Evolutionary conservation across 768 basidiomycete genomes (phyloP).

Genomic region (Collybiopsis luxurians): DNA sequence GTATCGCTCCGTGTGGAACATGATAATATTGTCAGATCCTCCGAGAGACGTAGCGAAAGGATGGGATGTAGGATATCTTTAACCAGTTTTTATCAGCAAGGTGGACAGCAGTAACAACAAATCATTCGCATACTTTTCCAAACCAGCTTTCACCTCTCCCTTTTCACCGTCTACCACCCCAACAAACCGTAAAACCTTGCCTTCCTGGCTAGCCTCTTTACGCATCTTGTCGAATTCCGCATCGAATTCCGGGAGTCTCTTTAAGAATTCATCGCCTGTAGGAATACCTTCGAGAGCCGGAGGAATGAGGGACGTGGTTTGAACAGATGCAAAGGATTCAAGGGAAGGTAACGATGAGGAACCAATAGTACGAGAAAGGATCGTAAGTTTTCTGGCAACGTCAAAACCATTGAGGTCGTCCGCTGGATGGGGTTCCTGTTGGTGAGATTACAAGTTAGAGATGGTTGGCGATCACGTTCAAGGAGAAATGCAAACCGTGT

Average conservation of each 20-base stretch:
- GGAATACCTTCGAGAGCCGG: conserved; percentile 59
- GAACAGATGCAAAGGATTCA: conserved; percentile 80
- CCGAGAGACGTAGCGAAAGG: conserved; percentile 95
- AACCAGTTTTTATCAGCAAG: no score
- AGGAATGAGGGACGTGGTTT: conserved; percentile 86
- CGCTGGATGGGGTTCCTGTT: conserved; percentile 93
- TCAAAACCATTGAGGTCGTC: conserved; percentile 97
- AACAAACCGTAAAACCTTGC: conserved; percentile 89
- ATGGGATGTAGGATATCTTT: conserved; percentile 83
- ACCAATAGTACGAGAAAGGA: conserved; percentile 80
- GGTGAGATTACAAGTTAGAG: not conserved
- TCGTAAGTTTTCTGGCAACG: conserved; percentile 95
- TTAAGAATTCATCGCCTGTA: conserved; percentile 82
- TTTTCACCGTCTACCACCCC: conserved; percentile 85
- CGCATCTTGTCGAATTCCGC: conserved; percentile 72
- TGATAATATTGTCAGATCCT: conserved; percentile 96
- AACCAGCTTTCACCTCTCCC: conserved; percentile 77
- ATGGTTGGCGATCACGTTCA: not conserved
- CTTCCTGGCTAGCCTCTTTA: conserved; percentile 72
- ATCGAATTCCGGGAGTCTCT: conserved; percentile 80
- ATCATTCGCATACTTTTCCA: conserved; percentile 85
- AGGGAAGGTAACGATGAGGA: conserved; percentile 48
- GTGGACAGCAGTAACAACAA: no score
- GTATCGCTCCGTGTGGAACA: conserved; percentile 95
- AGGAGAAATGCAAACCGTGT: conserved; percentile 75